Conservation (phyloP, 2,329 filamentous ascomycete genomes). For the Phaeomoniella chlamydospora region DNA sequence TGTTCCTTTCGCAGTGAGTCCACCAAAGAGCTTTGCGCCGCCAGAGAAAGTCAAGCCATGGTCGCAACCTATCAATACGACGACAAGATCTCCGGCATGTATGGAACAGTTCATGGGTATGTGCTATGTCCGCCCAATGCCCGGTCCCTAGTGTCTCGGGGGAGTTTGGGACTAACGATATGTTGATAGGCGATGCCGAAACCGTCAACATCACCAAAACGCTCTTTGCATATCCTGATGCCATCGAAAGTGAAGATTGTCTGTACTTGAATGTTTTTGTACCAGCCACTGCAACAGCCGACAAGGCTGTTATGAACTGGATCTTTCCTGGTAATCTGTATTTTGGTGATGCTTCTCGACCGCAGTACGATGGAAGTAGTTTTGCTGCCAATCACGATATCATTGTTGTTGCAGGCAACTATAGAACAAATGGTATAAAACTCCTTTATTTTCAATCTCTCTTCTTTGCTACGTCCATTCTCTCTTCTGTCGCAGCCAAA, state of each 20-base stretch:
- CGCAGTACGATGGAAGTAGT: slow-evolving; percentile 19
- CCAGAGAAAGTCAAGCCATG: slow-evolving; percentile 9
- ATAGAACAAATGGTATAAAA: slow-evolving; percentile 14
- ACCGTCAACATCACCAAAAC: slow-evolving; percentile 14
- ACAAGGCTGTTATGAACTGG: slow-evolving; percentile 24
- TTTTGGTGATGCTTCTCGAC: slow-evolving; percentile 13
- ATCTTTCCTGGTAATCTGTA: slow-evolving; percentile 25
- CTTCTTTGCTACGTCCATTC: background rate
- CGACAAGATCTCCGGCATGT: slow-evolving; percentile 13
- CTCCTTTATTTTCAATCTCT: background rate
- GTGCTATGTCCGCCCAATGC: background rate
- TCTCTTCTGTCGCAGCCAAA: too few relatives aligned
- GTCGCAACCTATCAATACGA: slow-evolving; percentile 10
- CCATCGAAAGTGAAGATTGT: slow-evolving; percentile 22
- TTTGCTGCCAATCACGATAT: slow-evolving; percentile 21
- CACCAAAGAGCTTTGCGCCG: slow-evolving; percentile 14
- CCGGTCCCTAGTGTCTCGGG: background rate
- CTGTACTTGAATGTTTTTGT: slow-evolving; percentile 26
- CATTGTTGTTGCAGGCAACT: slow-evolving; percentile 20
- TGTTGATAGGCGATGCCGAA: slow-evolving; percentile 2
- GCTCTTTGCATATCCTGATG: slow-evolving; percentile 10
- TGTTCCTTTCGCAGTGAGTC: slow-evolving; percentile 14
- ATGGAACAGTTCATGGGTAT: slow-evolving; percentile 13
- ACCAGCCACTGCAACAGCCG: slow-evolving; percentile 11
- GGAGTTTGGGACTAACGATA: too few relatives aligned